phyloP scores from a whole-genome alignment of 1,139 yeast genomes.

The Schwanniomyces etchellsii region DNA sequence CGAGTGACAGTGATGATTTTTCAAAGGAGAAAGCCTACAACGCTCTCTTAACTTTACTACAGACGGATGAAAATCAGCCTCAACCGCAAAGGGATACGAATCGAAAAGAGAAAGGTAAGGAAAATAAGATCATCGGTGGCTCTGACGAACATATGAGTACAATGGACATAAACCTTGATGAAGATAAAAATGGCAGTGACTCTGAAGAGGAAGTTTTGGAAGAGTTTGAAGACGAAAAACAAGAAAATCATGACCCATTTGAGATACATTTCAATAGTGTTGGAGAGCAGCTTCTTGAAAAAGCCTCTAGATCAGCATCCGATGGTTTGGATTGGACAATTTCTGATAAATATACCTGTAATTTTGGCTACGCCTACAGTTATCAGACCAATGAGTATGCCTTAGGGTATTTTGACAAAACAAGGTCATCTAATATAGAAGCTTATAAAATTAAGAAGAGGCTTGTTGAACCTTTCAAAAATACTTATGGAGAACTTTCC shows the following conservation, averaged over 20 bases:
- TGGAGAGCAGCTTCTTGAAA: constrained; percentile 37
- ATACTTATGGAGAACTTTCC: no score
- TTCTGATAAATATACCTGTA: constrained; percentile 10
- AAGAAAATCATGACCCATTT: constrained; percentile 50
- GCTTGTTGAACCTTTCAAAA: no score
- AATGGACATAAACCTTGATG: constrained; percentile 8
- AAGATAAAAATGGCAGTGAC: no score
- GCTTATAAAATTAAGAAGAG: constrained; percentile 22
- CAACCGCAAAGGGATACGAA: no score
- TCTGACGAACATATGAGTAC: constrained; percentile 1
- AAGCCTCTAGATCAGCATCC: constrained; percentile 8
- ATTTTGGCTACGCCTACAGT: constrained; percentile 18
- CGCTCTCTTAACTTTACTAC: constrained; percentile 68
- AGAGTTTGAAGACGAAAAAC: constrained; percentile 8
- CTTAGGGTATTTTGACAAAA: constrained; percentile 1
- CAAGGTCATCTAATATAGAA: constrained; percentile 5
- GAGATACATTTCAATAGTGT: constrained; percentile 65
- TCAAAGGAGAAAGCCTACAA: constrained; percentile 59
- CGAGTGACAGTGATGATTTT: no score
- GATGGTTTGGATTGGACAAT: constrained; percentile 23
- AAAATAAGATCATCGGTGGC: constrained; percentile 4
- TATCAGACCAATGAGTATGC: constrained; percentile 28
- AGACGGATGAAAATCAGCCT: no score
- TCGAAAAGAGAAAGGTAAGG: constrained; percentile 24
- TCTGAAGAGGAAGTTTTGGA: no score